Evolutionary conservation across 768 basidiomycete species (phyloP).

Genomic region (Boletus sp.): DNA sequence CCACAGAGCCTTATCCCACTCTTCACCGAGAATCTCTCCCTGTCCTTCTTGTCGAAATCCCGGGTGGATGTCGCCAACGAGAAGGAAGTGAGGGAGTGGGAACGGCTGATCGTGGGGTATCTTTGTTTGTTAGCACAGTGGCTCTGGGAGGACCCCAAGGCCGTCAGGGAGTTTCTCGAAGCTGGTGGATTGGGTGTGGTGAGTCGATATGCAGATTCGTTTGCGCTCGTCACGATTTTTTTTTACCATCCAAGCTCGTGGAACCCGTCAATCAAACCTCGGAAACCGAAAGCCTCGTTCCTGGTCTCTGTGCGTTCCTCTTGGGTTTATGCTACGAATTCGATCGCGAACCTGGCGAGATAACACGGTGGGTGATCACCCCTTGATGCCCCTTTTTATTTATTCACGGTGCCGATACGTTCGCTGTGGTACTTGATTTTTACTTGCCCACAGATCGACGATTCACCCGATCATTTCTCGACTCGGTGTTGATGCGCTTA

Average conservation of each 20-base stretch:
- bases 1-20: constrained; percentile 77
- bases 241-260: constrained; percentile 59
- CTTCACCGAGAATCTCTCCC: constrained; percentile 87
- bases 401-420: neutral
- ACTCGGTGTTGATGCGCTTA: constrained; percentile 85
- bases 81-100: constrained; percentile 84
- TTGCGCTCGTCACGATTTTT: neutral
- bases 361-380: constrained; percentile 68
- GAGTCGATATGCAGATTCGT: constrained; percentile 33
- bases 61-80: constrained; percentile 50
- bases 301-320: constrained; percentile 87
- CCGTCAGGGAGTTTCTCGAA: constrained; percentile 86
- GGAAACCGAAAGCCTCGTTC: constrained; percentile 82
- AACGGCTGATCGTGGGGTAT: constrained; percentile 83
- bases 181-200: constrained; percentile 90
- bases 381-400: neutral
- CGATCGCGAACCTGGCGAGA: constrained; percentile 92
- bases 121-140: constrained; percentile 83
- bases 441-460: constrained; percentile 53
- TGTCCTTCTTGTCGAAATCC: constrained; percentile 77
- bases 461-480: constrained; percentile 89
- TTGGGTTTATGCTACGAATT: constrained; percentile 96
- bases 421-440: neutral
- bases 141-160: constrained; percentile 94
- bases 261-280: constrained; percentile 91